These are phyloP conservation scores for Aristolochia fimbriata DNA, from an alignment of 164 flowering plant species.

Conservation along the genomic window DNA sequence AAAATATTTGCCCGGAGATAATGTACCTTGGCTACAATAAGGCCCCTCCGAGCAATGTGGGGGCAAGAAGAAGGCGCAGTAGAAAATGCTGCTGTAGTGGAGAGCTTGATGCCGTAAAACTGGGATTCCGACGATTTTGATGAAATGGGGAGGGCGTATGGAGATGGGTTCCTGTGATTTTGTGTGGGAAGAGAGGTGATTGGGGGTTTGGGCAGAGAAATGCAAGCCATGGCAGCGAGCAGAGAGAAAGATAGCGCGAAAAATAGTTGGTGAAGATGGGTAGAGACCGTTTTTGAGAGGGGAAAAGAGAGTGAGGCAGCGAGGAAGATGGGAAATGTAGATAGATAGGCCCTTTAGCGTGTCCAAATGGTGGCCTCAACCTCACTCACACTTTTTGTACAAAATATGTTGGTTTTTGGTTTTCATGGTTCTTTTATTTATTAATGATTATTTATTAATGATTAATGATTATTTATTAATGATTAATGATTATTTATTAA, in stretches of 20 bases:
- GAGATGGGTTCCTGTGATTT: conserved; percentile 22
- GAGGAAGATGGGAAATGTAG: background rate
- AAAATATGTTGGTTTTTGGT: too few relatives aligned
- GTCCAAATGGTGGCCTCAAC: conserved; percentile 13
- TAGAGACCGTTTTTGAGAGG: too few relatives aligned
- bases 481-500: too few relatives aligned
- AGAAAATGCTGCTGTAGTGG: conserved; percentile 16
- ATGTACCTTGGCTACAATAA: conserved; percentile 58
- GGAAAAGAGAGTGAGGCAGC: background rate
- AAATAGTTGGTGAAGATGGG: too few relatives aligned
- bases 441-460: too few relatives aligned
- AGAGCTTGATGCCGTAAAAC: conserved; percentile 51
- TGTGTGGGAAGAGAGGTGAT: conserved; percentile 27
- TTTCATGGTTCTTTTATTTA: too few relatives aligned
- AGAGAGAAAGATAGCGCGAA: background rate
- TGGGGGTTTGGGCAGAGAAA: conserved; percentile 37
- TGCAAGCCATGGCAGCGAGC: conserved; percentile 34
- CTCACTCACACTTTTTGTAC: background rate
- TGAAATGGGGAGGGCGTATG: conserved; percentile 20
- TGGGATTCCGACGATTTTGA: conserved; percentile 56
- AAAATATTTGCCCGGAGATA: background rate
- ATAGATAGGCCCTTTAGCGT: conserved; percentile 13
- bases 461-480: too few relatives aligned
- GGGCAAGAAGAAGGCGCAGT: conserved; percentile 20
- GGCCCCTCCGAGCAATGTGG: conserved; percentile 16